Conservation (phyloP, 2,329 filamentous ascomycete species). For the Colletotrichum sp. region DNA sequence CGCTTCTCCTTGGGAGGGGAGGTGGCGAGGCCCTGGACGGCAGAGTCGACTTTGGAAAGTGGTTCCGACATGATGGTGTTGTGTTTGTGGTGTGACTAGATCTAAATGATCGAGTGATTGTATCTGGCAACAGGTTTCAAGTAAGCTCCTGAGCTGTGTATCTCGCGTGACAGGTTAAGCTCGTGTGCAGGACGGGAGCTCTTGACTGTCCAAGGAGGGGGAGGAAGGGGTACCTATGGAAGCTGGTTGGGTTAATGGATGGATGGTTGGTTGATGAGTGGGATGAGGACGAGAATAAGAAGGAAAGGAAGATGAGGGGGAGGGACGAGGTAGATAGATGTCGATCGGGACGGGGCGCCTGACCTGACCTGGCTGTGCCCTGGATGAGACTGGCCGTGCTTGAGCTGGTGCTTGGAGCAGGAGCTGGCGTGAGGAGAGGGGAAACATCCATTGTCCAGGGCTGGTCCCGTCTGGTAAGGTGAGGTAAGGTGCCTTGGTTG, state of each 20-base stretch:
- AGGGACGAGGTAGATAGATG: slow-evolving; percentile 5
- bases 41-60: slow-evolving; percentile 90
- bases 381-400: background rate
- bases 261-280: background rate
- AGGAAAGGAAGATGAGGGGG: background rate
- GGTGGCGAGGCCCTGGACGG: slow-evolving; percentile 78
- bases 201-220: background rate
- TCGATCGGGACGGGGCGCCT: slow-evolving; percentile 8
- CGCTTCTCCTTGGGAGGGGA: slow-evolving; percentile 73
- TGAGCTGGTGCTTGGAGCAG: background rate
- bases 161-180: background rate
- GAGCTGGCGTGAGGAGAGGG: background rate
- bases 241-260: slow-evolving; percentile 2
- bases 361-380: slow-evolving; percentile 1
- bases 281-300: slow-evolving; percentile 16
- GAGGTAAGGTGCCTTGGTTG: background rate
- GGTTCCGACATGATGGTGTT: slow-evolving; percentile 51
- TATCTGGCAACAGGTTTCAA: background rate
- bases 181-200: background rate
- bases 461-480: background rate
- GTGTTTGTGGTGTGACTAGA: slow-evolving; percentile 5
- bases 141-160: background rate
- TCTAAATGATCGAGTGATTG: background rate
- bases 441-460: background rate
- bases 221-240: slow-evolving; percentile 4